Base-by-base conservation (phyloP, 306 rosid species). In the Erythrophleum fordii region DNA sequence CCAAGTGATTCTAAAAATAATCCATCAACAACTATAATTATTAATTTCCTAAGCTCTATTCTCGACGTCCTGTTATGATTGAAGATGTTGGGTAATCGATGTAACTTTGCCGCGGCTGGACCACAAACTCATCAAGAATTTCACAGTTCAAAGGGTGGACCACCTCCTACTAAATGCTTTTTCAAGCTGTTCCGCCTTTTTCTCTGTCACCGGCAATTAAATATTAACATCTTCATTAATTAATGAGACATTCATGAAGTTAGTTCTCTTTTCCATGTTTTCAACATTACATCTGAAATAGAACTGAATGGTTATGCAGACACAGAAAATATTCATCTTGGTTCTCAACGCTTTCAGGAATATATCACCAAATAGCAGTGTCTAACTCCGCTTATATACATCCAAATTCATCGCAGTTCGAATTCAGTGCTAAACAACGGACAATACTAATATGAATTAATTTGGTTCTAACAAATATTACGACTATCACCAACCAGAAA, bases 131-230 rank as follows among this genome's bases (percentile, higher is more conserved):
- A 76, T 55, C 56, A 25, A 71, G 80, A 79, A 77, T 46, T 61
- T 77, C 81, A 85, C 83, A 84, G 44, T 74, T 71, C n/a, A 25
- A 69, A 49, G 35, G 46, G 84, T 68, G 97, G 93, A 92, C 97
- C 98, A 90, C 90, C 68, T 80, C 82, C 86, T 75, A 60, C 60
- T 79, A 79, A 85, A 67, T 46, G 60, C 77, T 75, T 73, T 25
- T 11, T 65, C 35, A 23, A 31, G 17, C 11, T 75, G 76, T 62
- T 51, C 52, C 79, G 72, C 82, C 48, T 68, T 75, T 59, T 70
- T 77, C 35, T 12, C 72, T 68, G 79, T 45, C 58, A 51, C 20
- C 69, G 60, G 52, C 46, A 84, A 78, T 26, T 62, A 79, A 69
- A 48, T 78, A 48, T 13, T 56, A 17, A 46, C 61, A 73, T 45